Evolutionary conservation across 495 filamentous ascomycete species (phyloP), one percentile per base, ranked within the genome.

Genomic region (Trichoderma erinaceum): DNA sequence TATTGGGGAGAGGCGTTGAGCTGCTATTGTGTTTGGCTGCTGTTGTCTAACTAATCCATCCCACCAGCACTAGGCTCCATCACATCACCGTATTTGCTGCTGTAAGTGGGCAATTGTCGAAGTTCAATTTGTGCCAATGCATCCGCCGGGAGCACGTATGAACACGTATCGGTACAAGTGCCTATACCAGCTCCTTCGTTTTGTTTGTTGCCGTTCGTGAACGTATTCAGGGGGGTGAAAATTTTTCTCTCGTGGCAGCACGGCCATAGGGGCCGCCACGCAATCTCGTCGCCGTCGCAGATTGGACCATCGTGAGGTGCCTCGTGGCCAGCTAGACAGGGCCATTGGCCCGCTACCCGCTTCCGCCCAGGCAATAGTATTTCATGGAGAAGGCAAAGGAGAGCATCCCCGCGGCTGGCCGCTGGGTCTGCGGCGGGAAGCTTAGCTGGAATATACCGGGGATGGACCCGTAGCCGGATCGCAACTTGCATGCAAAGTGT

Each of bases 291-390:
- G 56, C 11, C 56, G 56, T 35, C 56, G 56, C 23, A 32, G 56
- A 61, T 61, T 61, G 56, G 56, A 25, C 25, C 56, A 25, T 61
- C 56, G 56, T 61, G 29, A 29, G 29, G 56, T 32, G 27, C 56
- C 56, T 61, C 56, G 56, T 61, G 56, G 56, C n/a, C 27, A 61
- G n/a, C 12, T 13, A 29, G 56, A 61, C 56, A 61, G 56, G 56
- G 56, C 27, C 56, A 61, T 32, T 61, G 56, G 56, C 56, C 56
- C 56, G 56, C 56, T 61, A 61, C 56, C 56, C 56, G 56, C 56
- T 32, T 61, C 56, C 56, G 23, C 56, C 56, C 23, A 61, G 16
- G 10, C 23, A 61, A 13, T 27, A 61, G 56, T 13, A 27, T 18
- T 16, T 27, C 25, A 18, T 25, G 11, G 10, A 13, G 3, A 15